Evolutionary conservation across 1,284 basidiomycete species (phyloP).

Genomic region (Apiotrichum gamsii): DNA sequence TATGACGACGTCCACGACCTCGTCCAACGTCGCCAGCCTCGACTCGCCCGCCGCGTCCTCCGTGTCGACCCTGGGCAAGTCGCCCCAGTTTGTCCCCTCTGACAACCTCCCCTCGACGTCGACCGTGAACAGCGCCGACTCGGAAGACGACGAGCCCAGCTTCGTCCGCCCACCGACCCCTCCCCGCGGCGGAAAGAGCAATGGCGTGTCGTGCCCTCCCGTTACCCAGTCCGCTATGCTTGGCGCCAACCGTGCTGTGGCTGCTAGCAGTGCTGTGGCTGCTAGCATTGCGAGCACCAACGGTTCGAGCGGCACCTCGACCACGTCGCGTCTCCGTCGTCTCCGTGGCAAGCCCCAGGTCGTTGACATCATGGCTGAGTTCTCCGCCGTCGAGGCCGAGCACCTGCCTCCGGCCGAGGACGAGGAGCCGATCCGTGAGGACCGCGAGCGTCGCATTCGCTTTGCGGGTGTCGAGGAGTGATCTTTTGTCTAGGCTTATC

Average conservation of each 20-base stretch:
- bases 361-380: conserved; percentile 29
- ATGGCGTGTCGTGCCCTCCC: background rate
- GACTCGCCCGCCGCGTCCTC: background rate
- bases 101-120: background rate
- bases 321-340: conserved; percentile 8
- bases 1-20: background rate
- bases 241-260: too few relatives aligned
- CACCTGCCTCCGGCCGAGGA: conserved; percentile 11
- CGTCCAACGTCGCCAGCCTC: background rate
- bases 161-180: background rate
- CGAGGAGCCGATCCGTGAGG: conserved; percentile 30
- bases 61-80: background rate
- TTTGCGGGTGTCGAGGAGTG: conserved; percentile 18
- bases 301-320: background rate
- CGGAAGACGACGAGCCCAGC: background rate
- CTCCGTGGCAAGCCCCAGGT: conserved; percentile 17
- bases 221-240: too few relatives aligned
- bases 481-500: background rate
- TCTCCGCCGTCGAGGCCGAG: conserved; percentile 22
- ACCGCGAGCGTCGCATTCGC: conserved; percentile 31
- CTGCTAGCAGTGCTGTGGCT: too few relatives aligned
- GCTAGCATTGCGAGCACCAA: background rate
- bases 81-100: background rate
- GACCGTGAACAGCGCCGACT: background rate
- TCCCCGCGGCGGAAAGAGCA: background rate